Evolutionary conservation across 1,139 yeast species (phyloP).

Genomic region (Suhomyces chickasaworum): DNA sequence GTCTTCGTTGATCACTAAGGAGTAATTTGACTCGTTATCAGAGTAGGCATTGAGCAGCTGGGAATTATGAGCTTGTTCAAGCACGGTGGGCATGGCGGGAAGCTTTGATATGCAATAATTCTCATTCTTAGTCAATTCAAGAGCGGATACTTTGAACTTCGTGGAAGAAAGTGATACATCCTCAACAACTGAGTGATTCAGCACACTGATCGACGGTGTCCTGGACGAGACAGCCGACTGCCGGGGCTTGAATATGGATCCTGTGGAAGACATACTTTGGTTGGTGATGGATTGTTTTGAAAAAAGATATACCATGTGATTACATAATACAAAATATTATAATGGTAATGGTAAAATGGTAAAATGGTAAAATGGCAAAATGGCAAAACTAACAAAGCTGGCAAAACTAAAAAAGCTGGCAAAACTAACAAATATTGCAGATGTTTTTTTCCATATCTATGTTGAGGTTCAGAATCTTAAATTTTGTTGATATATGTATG

Average conservation of each 20-base stretch:
- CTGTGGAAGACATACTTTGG: slow-evolving; percentile 8
- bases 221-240: slow-evolving; percentile 7
- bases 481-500: no score
- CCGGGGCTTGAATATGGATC: slow-evolving; percentile 15
- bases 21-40: slow-evolving; percentile 56
- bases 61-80: slow-evolving; percentile 23
- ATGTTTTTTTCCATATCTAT: no score
- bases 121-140: slow-evolving; percentile 61
- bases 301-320: not conserved
- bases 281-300: slow-evolving; percentile 6
- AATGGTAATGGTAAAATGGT: no score
- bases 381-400: no score
- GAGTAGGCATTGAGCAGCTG: slow-evolving; percentile 48
- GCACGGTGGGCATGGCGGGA: slow-evolving; percentile 57
- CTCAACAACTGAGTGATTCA: not conserved
- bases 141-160: slow-evolving; percentile 14
- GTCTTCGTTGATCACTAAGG: slow-evolving; percentile 53
- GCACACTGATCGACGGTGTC: not conserved
- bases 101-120: slow-evolving; percentile 61
- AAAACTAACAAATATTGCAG: no score
- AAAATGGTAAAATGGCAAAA: no score
- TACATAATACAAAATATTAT: slow-evolving; percentile 1
- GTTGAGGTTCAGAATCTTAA: no score
- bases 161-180: not conserved
- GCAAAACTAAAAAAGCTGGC: no score